These are phyloP conservation scores for Solanum pinnatisectum DNA, from an alignment of 257 asterid species.

Conservation along the genomic window DNA sequence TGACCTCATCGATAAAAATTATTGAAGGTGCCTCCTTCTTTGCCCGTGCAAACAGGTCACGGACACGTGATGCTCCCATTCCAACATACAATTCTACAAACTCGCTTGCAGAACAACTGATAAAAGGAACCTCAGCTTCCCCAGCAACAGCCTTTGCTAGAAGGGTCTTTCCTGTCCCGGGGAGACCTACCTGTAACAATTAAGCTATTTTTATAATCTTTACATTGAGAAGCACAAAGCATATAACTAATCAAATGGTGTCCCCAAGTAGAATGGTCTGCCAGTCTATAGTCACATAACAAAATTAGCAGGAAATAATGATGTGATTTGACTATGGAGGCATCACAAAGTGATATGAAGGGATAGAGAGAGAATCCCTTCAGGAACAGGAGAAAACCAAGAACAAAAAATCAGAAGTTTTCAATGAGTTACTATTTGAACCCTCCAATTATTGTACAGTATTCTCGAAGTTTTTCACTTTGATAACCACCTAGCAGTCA, in stretches of 20 bases:
- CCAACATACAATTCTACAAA: constrained; percentile 98
- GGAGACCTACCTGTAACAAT: constrained; percentile 81
- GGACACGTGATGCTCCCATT: constrained; percentile 99
- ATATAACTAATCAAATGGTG: neutral
- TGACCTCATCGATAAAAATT: constrained; percentile 95
- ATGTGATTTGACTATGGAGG: neutral
- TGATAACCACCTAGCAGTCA: neutral
- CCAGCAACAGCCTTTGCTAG: constrained; percentile 99
- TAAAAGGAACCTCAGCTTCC: constrained; percentile 96
- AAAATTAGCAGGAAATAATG: neutral
- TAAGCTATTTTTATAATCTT: neutral
- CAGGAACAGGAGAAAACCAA: neutral
- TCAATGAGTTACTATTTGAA: neutral
- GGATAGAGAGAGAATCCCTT: neutral
- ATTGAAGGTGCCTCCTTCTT: constrained; percentile 99
- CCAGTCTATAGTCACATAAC: neutral
- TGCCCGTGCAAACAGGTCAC: constrained; percentile 98
- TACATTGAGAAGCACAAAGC: neutral
- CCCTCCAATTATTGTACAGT: neutral
- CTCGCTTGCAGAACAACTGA: constrained; percentile 99
- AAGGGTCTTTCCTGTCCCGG: constrained; percentile 99
- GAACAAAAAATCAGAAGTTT: neutral
- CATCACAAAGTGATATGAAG: neutral
- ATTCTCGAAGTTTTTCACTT: neutral
- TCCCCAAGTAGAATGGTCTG: neutral